A percentile compares a stretch with the other conserved stretches of the same genome.
Conservation (phyloP, 768 basidiomycete species). For the Pleurotus giganteus region DNA sequence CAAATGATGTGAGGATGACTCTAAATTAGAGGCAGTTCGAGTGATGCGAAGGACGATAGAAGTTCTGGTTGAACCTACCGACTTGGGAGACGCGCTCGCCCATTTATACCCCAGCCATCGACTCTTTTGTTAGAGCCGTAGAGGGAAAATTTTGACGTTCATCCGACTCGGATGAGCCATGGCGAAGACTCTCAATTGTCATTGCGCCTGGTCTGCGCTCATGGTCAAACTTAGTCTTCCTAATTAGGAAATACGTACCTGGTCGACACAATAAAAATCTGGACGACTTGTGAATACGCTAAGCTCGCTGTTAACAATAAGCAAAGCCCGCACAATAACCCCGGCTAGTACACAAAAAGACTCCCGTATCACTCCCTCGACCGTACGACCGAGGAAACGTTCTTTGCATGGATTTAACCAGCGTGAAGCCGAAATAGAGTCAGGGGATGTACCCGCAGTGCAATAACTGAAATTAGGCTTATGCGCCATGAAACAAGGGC, state of each 20-base stretch:
- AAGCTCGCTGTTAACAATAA: constrained; percentile 8
- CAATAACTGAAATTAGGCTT: too few relatives aligned
- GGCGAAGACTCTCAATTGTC: neutral
- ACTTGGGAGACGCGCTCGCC: neutral
- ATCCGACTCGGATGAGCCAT: neutral
- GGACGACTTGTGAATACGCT: neutral
- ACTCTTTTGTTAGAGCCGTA: neutral
- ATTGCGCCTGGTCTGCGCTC: neutral
- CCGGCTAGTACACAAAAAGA: constrained; percentile 11
- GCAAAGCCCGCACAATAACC: constrained; percentile 3
- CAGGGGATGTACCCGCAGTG: too few relatives aligned
- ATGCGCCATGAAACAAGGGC: too few relatives aligned
- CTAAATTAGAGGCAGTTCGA: neutral
- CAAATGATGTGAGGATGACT: neutral
- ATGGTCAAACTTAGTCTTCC: neutral
- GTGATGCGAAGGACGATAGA: neutral
- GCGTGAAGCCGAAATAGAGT: too few relatives aligned
- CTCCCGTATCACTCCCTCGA: neutral
- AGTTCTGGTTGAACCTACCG: neutral
- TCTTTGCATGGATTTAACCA: neutral
- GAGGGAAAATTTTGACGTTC: neutral
- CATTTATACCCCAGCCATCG: neutral
- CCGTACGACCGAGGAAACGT: neutral
- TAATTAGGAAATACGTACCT: neutral
- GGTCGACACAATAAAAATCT: constrained; percentile 4